These are phyloP conservation scores for Dictyostelium capitatum DNA, from an alignment of 78 protist genomes.

Conservation along the genomic window DNA sequence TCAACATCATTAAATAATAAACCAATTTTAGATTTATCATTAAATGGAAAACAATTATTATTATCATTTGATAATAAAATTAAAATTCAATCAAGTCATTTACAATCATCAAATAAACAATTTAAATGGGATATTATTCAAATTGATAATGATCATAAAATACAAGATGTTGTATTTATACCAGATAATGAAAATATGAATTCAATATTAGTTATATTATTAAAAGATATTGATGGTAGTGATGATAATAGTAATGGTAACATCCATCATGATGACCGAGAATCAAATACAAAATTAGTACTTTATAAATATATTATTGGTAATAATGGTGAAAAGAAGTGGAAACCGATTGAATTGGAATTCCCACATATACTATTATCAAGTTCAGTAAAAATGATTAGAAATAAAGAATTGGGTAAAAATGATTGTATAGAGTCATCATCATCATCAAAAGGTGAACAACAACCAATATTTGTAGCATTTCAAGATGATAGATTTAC, in stretches of 20 bases:
- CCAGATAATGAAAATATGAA: background rate
- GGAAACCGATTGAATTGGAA: conserved; percentile 11
- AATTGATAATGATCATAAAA: background rate
- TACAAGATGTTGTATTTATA: conserved; percentile 12
- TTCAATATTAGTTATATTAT: background rate
- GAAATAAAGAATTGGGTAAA: background rate
- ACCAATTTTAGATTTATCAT: background rate
- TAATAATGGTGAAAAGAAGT: background rate
- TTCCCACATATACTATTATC: background rate
- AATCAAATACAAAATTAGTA: background rate
- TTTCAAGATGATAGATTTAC: conserved; percentile 27
- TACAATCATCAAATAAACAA: background rate
- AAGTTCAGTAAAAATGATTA: background rate
- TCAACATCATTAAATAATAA: background rate
- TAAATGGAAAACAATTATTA: conserved; percentile 10
- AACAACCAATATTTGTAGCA: conserved; percentile 9
- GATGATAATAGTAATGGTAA: background rate
- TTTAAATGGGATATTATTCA: background rate
- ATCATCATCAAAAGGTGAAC: background rate
- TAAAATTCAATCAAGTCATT: background rate
- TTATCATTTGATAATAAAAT: conserved; percentile 28
- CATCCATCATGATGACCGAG: background rate
- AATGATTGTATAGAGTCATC: background rate
- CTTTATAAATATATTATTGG: background rate
- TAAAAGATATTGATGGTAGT: background rate